Conservation (phyloP, 192 early-diverging fungal genomes). For the Cetraspora pellucida region DNA sequence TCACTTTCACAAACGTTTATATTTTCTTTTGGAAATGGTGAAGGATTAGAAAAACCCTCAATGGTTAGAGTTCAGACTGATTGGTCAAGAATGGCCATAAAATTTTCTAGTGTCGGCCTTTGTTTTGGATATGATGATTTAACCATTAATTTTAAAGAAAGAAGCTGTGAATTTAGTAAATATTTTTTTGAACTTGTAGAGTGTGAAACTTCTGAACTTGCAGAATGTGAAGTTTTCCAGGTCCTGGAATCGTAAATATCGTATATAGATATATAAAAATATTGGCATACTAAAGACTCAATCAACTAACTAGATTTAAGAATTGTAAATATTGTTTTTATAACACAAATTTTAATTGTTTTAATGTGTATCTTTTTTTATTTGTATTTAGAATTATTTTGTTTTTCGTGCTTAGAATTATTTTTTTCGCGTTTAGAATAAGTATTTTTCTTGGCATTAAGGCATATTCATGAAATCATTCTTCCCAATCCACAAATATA, state of each 20-base stretch:
- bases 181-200: constrained; percentile 4
- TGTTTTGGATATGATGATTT: constrained; percentile 5
- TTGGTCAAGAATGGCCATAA: background rate
- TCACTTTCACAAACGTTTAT: background rate
- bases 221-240: background rate
- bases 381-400: too few relatives aligned
- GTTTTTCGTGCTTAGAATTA: too few relatives aligned
- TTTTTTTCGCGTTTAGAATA: too few relatives aligned
- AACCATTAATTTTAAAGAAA: constrained; percentile 20
- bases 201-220: background rate
- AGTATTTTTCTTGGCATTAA: too few relatives aligned
- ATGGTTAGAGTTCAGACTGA: background rate
- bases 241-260: background rate
- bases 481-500: too few relatives aligned
- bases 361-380: too few relatives aligned
- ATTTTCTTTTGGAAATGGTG: constrained; percentile 24
- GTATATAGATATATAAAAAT: too few relatives aligned
- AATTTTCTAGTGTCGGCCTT: background rate
- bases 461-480: too few relatives aligned
- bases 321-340: too few relatives aligned
- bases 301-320: too few relatives aligned
- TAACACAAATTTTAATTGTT: too few relatives aligned
- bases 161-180: background rate
- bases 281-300: too few relatives aligned
- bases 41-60: constrained; percentile 4